Base-by-base conservation (phyloP, 148 eudicot genomes). In the Fagopyrum tataricum region DNA sequence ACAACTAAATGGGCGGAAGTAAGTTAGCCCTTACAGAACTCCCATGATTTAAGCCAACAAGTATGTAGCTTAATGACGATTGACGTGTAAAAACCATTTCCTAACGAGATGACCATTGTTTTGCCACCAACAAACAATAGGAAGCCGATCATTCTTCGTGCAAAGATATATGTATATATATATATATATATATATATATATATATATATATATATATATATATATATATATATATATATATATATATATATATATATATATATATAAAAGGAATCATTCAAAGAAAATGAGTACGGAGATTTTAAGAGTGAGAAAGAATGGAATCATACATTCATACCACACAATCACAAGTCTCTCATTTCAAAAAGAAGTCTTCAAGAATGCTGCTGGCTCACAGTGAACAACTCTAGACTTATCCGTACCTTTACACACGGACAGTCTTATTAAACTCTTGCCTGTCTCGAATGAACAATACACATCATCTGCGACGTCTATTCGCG, bases 401-500 rank as follows among this genome's bases (percentile, higher is more conserved):
- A 61, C 12, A 61, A 61, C 14, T 15, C 44, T 15, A 64, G 43
- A 64, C 26, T 4, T 15, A 4, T 43, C 41, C 37, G 69, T 64
- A 64, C 43, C 69, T 64, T 64, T 64, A 62, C 42, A 62, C 67
- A 62, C 11, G 8, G 13, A 24, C 44, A 64, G 43, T 61, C 41
- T 61, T 10, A 61, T 10, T 61, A 8, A 10, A 24, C 41, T 2
- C 67, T 13, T 21, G 31, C 31, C 9, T 58, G 26, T 58, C 39
- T 58, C 31, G 5, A 21, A 58, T 58, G 64, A 58, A 9, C 12
- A 9, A n/a, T 48, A 58, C n/a, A n/a, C 10, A 64, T 75, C 48
- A 93, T 85, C 90, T 86, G 69, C 88, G 85, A 14, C 96, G 86
- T 78, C 96, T 89, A 52, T 78, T 80, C 18, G 79, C 69, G 26